Base-by-base conservation (phyloP, 2,329 filamentous ascomycete species). In the Exophiala lecanii-corni region DNA sequence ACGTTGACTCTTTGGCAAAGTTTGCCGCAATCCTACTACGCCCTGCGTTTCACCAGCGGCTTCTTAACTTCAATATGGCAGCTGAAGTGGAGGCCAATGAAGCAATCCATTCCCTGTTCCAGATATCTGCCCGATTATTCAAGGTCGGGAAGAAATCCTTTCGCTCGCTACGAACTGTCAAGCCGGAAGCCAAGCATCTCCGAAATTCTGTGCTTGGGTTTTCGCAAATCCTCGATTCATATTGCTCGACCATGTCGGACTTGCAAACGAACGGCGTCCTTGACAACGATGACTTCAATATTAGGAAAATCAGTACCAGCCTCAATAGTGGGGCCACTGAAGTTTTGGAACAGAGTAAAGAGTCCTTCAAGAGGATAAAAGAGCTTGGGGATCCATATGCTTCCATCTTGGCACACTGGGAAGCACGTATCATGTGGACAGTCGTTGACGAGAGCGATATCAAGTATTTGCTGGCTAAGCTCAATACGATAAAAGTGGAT, bases 381-480 rank as follows among this genome's bases (percentile, higher is more conserved):
- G 28, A 20, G 6, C 30, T 41, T 17, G 7, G 21, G 16, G 15
- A 34, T 13, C 9, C 18, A 23, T 26, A 16, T 10, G 16, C n/a
- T 7, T 25, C 39, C 10, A 6, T 19, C 6, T 9, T 34, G 13
- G 17, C 26, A 21, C 28, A 30, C 4, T 16, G 33, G 13, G 3
- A 31, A 4, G 39, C 39, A 20, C 33, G 26, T 10, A 21, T 41
- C 5, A 16, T 41, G 9, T 41, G 39, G 39, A 13, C 34, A 9
- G 6, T 41, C n/a, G 12, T 20, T 9, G 39, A 41, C 17, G 39
- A 41, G 18, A 15, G 26, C 13, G 30, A 33, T 16, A n/a, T 34
- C n/a, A 41, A 41, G 25, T 26, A 41, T 15, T 31, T 41, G 21
- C 19, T 41, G 17, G 28, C 30, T 12, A 32, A 15, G 9, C 30